Evolutionary conservation across 2,329 filamentous ascomycete genomes (phyloP).

Genomic region (Aurifilum marmelostoma): DNA sequence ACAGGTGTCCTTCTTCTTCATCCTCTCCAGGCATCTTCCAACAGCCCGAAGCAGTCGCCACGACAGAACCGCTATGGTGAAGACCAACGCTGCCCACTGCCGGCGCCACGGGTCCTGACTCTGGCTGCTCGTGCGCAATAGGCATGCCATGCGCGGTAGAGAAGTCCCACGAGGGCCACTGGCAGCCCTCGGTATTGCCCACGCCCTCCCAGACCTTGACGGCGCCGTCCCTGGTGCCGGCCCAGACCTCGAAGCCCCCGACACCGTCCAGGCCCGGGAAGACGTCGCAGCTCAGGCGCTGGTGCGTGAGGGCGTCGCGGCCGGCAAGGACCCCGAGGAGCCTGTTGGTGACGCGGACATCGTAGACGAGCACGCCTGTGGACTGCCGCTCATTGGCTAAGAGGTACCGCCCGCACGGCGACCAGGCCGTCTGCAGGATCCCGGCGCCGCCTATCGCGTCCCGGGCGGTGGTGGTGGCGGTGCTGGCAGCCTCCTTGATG

Average conservation of each 20-base stretch:
- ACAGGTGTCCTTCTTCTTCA: constrained; percentile 8
- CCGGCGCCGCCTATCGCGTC: constrained; percentile 60
- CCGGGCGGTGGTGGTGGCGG: constrained; percentile 27
- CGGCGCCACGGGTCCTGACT: background rate
- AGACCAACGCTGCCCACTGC: constrained; percentile 55
- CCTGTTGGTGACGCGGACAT: constrained; percentile 61
- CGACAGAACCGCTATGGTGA: constrained; percentile 58
- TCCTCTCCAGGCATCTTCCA: constrained; percentile 45
- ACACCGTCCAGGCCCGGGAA: constrained; percentile 45
- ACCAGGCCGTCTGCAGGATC: constrained; percentile 64
- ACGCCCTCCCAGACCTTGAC: constrained; percentile 64
- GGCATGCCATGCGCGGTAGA: constrained; percentile 39
- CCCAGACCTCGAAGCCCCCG: constrained; percentile 64
- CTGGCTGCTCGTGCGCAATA: constrained; percentile 32
- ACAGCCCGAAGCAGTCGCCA: constrained; percentile 60
- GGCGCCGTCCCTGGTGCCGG: constrained; percentile 56
- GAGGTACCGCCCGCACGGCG: constrained; percentile 64
- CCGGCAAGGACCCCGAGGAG: constrained; percentile 59
- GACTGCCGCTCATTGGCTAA: constrained; percentile 64
- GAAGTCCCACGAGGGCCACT: constrained; percentile 55
- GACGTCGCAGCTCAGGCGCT: constrained; percentile 59
- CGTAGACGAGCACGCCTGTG: constrained; percentile 61
- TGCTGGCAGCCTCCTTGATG: constrained; percentile 56
- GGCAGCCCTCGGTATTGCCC: constrained; percentile 49
- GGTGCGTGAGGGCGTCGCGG: constrained; percentile 55